Evolutionary conservation across 1,284 basidiomycete species (phyloP).

Genomic region (Farysia itapuensis): DNA sequence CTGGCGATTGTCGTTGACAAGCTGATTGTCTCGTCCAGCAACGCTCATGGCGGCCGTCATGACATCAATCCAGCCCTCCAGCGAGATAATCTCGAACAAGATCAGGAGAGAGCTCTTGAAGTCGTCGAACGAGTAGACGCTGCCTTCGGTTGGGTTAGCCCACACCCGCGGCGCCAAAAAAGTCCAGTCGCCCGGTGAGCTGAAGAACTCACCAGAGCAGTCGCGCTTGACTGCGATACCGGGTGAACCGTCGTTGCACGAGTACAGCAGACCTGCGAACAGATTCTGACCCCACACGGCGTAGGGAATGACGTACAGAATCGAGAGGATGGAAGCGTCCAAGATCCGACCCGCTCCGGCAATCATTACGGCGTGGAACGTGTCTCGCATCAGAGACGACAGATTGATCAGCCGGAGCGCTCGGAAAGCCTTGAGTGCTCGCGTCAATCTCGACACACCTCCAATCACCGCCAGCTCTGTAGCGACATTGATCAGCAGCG

Average conservation of each 20-base stretch:
- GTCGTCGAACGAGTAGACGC: slow-evolving; percentile 85
- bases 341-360: slow-evolving; percentile 82
- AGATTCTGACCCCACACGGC: slow-evolving; percentile 96
- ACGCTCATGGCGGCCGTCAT: slow-evolving; percentile 82
- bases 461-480: slow-evolving; percentile 78
- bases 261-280: slow-evolving; percentile 80
- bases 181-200: slow-evolving; percentile 64
- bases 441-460: slow-evolving; percentile 73
- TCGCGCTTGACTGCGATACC: slow-evolving; percentile 66
- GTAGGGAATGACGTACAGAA: slow-evolving; percentile 91
- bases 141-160: slow-evolving; percentile 81
- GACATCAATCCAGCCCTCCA: slow-evolving; percentile 93
- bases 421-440: slow-evolving; percentile 84
- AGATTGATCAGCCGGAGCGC: slow-evolving; percentile 85
- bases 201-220: slow-evolving; percentile 75
- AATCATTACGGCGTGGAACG: slow-evolving; percentile 88
- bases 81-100: slow-evolving; percentile 92
- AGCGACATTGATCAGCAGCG: slow-evolving; percentile 78
- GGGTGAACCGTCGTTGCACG: slow-evolving; percentile 73
- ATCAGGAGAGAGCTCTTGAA: slow-evolving; percentile 85
- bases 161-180: slow-evolving; percentile 83
- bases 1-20: slow-evolving; percentile 48
- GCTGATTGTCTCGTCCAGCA: slow-evolving; percentile 64
- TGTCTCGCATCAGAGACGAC: slow-evolving; percentile 71
- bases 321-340: slow-evolving; percentile 87